phyloP scores from a whole-genome alignment of 2,329 filamentous ascomycete genomes.

The Microdochium bolleyi region DNA sequence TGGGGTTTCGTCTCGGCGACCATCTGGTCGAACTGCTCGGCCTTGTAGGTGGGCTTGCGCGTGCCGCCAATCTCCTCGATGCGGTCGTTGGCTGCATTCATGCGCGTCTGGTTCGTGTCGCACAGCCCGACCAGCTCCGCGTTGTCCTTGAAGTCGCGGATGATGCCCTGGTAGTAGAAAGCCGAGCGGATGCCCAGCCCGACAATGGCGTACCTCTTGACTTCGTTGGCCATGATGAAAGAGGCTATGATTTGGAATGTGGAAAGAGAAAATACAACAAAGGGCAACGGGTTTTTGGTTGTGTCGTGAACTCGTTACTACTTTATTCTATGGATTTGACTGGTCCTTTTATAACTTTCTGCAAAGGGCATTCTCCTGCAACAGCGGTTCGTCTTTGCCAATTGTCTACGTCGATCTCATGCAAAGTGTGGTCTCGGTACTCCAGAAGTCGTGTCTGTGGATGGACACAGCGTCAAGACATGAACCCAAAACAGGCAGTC shows the following conservation, averaged over 20 bases:
- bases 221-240: neutral
- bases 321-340: too few relatives aligned
- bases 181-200: conserved; percentile 33
- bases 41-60: conserved; percentile 32
- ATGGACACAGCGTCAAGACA: too few relatives aligned
- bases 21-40: conserved; percentile 36
- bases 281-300: neutral
- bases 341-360: too few relatives aligned
- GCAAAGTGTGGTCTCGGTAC: too few relatives aligned
- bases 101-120: conserved; percentile 36
- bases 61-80: conserved; percentile 23
- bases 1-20: conserved; percentile 34
- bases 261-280: too few relatives aligned
- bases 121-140: conserved; percentile 32
- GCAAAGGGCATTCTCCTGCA: too few relatives aligned
- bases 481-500: too few relatives aligned
- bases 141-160: conserved; percentile 26
- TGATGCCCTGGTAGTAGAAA: conserved; percentile 35
- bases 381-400: too few relatives aligned
- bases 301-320: too few relatives aligned
- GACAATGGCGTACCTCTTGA: conserved; percentile 26
- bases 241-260: too few relatives aligned
- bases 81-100: conserved; percentile 30
- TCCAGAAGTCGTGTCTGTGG: too few relatives aligned
- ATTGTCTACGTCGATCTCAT: too few relatives aligned